phyloP scores from a whole-genome alignment of 305 asterid genomes.

The Fraxinus floribunda region DNA sequence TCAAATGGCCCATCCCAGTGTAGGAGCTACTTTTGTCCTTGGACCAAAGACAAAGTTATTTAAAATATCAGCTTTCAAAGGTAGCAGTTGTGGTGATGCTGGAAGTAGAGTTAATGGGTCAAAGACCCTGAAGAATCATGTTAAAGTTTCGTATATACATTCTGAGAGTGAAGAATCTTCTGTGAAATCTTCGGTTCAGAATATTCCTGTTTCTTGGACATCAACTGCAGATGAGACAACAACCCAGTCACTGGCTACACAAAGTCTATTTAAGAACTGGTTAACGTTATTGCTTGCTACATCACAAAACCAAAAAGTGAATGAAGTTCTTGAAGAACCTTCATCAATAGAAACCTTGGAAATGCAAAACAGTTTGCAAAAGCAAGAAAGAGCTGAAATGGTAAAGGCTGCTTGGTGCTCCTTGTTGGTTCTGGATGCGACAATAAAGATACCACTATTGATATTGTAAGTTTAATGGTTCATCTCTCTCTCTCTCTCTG shows the following conservation, averaged over 20 bases:
- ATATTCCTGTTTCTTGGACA: constrained; percentile 53
- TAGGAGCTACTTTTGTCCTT: constrained; percentile 47
- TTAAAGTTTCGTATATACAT: constrained; percentile 61
- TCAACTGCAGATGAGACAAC: constrained; percentile 44
- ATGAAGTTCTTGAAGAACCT: constrained; percentile 47
- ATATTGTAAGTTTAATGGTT: constrained; percentile 54
- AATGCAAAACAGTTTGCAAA: constrained; percentile 32
- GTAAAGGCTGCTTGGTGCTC: constrained; percentile 52
- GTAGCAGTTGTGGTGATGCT: constrained; percentile 56
- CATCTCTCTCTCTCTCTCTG: neutral
- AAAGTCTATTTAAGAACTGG: constrained; percentile 72
- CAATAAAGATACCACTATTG: constrained; percentile 66
- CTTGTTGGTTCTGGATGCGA: constrained; percentile 63
- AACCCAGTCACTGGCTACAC: constrained; percentile 58
- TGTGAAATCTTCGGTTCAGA: constrained; percentile 53
- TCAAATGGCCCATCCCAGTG: constrained; percentile 43
- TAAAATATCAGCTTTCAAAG: constrained; percentile 78
- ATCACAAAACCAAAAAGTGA: constrained; percentile 38
- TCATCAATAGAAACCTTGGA: constrained; percentile 43
- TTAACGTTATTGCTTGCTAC: constrained; percentile 59
- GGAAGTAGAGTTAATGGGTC: constrained; percentile 60
- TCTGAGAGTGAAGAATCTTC: constrained; percentile 61
- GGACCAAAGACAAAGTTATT: constrained; percentile 51
- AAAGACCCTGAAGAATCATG: constrained; percentile 53
- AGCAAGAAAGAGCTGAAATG: constrained; percentile 40